A percentile compares a stretch with the other conserved stretches of the same genome.
These are phyloP conservation scores for Aspergillus sp. DNA, from an alignment of 2,329 filamentous ascomycete species.

Conservation along the genomic window DNA sequence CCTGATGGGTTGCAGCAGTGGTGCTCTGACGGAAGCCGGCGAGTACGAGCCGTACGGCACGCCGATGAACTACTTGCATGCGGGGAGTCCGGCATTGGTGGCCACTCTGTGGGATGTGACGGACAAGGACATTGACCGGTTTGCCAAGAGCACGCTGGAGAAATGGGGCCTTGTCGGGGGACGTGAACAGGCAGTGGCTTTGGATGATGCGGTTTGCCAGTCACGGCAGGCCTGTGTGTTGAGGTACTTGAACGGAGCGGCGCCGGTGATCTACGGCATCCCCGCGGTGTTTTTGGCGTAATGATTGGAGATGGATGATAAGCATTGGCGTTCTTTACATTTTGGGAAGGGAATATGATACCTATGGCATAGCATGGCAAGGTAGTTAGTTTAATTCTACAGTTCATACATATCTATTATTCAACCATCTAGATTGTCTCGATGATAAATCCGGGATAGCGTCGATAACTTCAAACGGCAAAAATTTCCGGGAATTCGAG, in stretches of 20 bases:
- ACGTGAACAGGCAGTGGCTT: slow-evolving; percentile 50
- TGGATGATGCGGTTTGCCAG: slow-evolving; percentile 79
- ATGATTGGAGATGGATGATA: neutral
- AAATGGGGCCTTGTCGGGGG: slow-evolving; percentile 76
- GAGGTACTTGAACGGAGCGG: slow-evolving; percentile 88
- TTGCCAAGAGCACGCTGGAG: slow-evolving; percentile 76
- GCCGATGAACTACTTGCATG: slow-evolving; percentile 87
- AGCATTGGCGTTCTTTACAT: neutral
- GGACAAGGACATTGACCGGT: slow-evolving; percentile 94
- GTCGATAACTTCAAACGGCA: slow-evolving; percentile 10
- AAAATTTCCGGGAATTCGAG: slow-evolving; percentile 7
- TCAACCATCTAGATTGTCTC: too few species aligned
- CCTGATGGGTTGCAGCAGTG: slow-evolving; percentile 93
- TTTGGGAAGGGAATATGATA: neutral
- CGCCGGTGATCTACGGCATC: slow-evolving; percentile 91
- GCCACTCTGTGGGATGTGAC: slow-evolving; percentile 98
- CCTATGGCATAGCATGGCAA: neutral
- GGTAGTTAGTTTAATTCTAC: neutral
- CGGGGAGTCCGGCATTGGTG: slow-evolving; percentile 80
- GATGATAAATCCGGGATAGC: neutral
- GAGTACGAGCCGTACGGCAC: slow-evolving; percentile 91
- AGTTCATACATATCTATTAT: slow-evolving; percentile 5
- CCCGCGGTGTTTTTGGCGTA: slow-evolving; percentile 71
- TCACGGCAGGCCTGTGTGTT: slow-evolving; percentile 80
- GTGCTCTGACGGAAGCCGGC: slow-evolving; percentile 74